phyloP scores from a whole-genome alignment of 148 eudicot species.

The Cornus suecica region DNA sequence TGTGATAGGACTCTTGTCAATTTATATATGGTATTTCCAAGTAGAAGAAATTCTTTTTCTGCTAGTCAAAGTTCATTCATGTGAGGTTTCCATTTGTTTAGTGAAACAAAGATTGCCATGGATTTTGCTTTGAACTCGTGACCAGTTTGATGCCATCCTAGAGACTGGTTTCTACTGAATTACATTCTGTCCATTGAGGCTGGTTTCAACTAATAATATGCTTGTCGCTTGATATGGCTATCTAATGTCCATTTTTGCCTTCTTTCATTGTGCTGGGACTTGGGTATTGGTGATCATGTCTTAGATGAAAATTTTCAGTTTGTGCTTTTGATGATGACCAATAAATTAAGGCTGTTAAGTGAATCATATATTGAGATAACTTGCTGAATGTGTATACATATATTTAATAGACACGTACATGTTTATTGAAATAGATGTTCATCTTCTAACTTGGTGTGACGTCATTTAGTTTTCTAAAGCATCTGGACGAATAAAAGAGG shows the following conservation, averaged over 20 bases:
- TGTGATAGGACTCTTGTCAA: too few species aligned
- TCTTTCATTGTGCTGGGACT: neutral
- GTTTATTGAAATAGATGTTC: too few species aligned
- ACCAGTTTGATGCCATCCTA: neutral
- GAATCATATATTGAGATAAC: neutral
- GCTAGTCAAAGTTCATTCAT: too few species aligned
- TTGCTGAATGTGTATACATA: too few species aligned
- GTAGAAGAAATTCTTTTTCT: too few species aligned
- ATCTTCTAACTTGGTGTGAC: neutral
- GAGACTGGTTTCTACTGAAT: neutral
- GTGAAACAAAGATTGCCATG: too few species aligned
- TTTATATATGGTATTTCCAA: too few species aligned
- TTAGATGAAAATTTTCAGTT: neutral
- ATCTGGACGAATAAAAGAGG: constrained; percentile 66
- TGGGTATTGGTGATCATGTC: neutral
- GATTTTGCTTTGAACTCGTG: too few species aligned
- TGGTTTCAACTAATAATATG: neutral
- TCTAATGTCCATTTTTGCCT: neutral
- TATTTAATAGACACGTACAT: too few species aligned
- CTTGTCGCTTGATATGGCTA: neutral
- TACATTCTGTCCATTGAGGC: neutral
- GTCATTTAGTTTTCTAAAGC: constrained; percentile 80
- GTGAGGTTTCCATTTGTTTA: too few species aligned
- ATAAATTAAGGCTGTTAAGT: neutral
- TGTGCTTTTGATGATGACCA: neutral